Percentiles rank a stretch among this genome's conserved stretches.
Evolutionary conservation across 2,329 filamentous ascomycete genomes (phyloP).

Genomic region (Cadophora malorum): DNA sequence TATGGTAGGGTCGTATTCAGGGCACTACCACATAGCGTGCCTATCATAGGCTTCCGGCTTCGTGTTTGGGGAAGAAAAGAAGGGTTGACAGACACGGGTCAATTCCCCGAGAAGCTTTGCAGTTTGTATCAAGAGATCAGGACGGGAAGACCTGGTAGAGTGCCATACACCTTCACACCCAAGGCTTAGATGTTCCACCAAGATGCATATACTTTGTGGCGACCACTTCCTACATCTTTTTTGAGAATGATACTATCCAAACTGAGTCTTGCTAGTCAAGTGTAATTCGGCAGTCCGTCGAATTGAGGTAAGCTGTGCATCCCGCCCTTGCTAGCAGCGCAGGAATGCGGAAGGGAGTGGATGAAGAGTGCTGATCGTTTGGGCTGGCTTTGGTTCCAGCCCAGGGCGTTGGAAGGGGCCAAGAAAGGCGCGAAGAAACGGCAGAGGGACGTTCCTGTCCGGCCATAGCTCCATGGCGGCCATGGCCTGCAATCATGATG

Average conservation of each 20-base stretch:
- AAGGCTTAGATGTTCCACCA: background rate
- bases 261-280: background rate
- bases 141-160: too few species aligned
- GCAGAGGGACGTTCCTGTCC: background rate
- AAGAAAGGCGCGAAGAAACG: background rate
- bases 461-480: background rate
- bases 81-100: slow-evolving; percentile 1
- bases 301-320: background rate
- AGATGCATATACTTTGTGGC: background rate
- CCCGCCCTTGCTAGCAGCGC: background rate
- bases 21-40: background rate
- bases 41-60: background rate
- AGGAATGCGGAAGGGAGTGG: background rate
- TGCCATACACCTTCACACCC: too few species aligned
- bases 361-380: background rate
- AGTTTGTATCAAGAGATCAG: background rate
- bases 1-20: background rate
- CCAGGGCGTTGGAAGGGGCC: background rate
- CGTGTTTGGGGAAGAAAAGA: background rate
- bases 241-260: background rate
- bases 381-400: background rate
- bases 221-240: background rate
- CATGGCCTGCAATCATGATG: background rate
- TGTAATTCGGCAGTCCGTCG: background rate
- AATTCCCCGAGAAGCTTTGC: background rate